phyloP scores from a whole-genome alignment of 768 basidiomycete species.

The Cystofilobasidium macerans region DNA sequence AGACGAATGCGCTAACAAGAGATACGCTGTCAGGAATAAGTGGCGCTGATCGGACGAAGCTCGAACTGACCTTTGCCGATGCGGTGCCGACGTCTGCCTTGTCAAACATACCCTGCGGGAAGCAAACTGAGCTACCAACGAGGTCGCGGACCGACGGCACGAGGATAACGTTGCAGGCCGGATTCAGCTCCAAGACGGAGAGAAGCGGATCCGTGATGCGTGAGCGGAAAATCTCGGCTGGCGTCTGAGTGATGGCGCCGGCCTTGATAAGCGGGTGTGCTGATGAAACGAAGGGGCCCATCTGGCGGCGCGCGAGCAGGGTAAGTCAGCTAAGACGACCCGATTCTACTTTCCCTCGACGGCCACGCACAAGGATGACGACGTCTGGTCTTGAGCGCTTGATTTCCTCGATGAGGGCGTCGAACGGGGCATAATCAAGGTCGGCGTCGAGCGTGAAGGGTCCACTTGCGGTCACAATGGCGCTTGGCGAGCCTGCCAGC shows the following conservation, averaged over 20 bases:
- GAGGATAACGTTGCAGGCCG: slow-evolving; percentile 61
- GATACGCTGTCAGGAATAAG: background rate
- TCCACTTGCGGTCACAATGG: slow-evolving; percentile 65
- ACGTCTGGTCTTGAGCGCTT: slow-evolving; percentile 58
- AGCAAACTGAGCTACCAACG: slow-evolving; percentile 64
- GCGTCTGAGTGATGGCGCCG: slow-evolving; percentile 60
- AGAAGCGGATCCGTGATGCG: slow-evolving; percentile 53
- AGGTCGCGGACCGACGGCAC: slow-evolving; percentile 76
- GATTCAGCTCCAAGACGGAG: slow-evolving; percentile 50
- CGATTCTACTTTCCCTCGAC: no score
- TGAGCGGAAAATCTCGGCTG: slow-evolving; percentile 55
- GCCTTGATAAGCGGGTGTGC: slow-evolving; percentile 60
- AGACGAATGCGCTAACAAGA: slow-evolving; percentile 55
- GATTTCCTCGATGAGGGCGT: slow-evolving; percentile 52
- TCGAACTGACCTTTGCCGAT: slow-evolving; percentile 37
- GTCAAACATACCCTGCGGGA: slow-evolving; percentile 55
- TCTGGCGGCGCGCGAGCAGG: slow-evolving; percentile 44
- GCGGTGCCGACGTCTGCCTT: slow-evolving; percentile 33
- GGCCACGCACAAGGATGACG: slow-evolving; percentile 55
- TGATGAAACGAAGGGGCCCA: slow-evolving; percentile 83
- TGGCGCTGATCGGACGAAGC: background rate
- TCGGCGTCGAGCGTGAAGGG: slow-evolving; percentile 76
- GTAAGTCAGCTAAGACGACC: background rate
- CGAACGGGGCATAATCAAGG: slow-evolving; percentile 62
- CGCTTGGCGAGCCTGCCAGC: slow-evolving; percentile 46